These are phyloP conservation scores for Coelastrella sp. DNA, from an alignment of 139 green algal species.

Conservation along the genomic window DNA sequence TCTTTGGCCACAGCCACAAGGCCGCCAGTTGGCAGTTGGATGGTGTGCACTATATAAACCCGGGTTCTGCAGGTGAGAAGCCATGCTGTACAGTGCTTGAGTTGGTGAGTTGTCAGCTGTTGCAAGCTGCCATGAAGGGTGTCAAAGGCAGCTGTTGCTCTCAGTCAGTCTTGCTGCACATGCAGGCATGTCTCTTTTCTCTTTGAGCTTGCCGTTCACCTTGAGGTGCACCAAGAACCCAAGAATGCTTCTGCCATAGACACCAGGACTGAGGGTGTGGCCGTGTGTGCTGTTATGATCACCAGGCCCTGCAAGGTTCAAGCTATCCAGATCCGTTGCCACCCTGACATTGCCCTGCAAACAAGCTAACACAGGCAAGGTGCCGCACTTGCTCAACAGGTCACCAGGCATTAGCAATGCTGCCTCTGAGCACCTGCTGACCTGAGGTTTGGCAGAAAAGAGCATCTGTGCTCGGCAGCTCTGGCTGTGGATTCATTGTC, in stretches of 20 bases:
- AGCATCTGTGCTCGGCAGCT: too few relatives aligned
- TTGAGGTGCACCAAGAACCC: neutral
- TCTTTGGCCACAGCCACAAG: conserved; percentile 62
- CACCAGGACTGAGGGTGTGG: neutral
- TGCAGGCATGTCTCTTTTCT: neutral
- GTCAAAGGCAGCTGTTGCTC: neutral
- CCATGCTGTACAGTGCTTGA: neutral
- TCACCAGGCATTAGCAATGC: too few relatives aligned
- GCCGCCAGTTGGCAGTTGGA: neutral
- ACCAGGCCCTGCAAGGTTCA: conserved; percentile 56
- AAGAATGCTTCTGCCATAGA: neutral
- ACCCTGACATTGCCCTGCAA: conserved; percentile 43
- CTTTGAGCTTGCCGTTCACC: neutral
- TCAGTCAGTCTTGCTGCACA: neutral
- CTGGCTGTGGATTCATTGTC: too few relatives aligned
- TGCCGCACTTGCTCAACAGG: too few relatives aligned
- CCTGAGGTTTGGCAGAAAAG: too few relatives aligned
- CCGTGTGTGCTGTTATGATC: neutral
- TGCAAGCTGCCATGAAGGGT: neutral
- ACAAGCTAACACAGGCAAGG: neutral
- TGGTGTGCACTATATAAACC: conserved; percentile 47
- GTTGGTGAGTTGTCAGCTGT: neutral
- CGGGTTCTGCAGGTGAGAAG: conserved; percentile 52
- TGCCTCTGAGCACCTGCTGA: too few relatives aligned
- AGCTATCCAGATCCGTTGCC: conserved; percentile 47